Conservation (phyloP, 805 yeast species). For the Cyberlindnera petersonii region DNA sequence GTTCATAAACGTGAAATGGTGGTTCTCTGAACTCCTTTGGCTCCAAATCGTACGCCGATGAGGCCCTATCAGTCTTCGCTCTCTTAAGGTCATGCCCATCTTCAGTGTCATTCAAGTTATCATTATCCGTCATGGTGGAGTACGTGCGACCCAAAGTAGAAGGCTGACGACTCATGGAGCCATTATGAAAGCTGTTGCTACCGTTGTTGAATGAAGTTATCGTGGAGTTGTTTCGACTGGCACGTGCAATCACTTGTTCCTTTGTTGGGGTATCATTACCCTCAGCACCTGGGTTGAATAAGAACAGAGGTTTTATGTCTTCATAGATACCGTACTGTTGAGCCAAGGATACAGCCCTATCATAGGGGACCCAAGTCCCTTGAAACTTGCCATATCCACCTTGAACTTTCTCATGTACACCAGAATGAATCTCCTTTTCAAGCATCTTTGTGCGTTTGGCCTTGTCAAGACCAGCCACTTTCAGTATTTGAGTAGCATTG, state of each 20-base stretch:
- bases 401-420: conserved; percentile 70
- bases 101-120: conserved; percentile 21
- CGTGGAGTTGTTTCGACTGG: conserved; percentile 12
- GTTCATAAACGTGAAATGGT: conserved; percentile 30
- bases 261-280: conserved; percentile 43
- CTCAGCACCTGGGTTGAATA: conserved; percentile 37
- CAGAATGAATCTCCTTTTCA: conserved; percentile 68
- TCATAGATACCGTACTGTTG: conserved; percentile 57
- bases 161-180: conserved; percentile 22
- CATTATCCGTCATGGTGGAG: conserved; percentile 33
- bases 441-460: conserved; percentile 71
- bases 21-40: conserved; percentile 11
- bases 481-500: conserved; percentile 76
- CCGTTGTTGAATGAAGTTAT: neutral
- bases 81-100: conserved; percentile 10
- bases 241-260: conserved; percentile 39
- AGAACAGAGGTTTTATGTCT: conserved; percentile 59
- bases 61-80: neutral
- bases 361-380: conserved; percentile 82
- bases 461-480: conserved; percentile 73
- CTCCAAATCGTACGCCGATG: conserved; percentile 1
- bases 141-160: conserved; percentile 23
- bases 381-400: conserved; percentile 85
- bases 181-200: conserved; percentile 13
- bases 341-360: conserved; percentile 57